Percentiles rank a stretch among this genome's conserved stretches.
Conservation (phyloP, 805 yeast species). For the Kuraishia cidri region DNA sequence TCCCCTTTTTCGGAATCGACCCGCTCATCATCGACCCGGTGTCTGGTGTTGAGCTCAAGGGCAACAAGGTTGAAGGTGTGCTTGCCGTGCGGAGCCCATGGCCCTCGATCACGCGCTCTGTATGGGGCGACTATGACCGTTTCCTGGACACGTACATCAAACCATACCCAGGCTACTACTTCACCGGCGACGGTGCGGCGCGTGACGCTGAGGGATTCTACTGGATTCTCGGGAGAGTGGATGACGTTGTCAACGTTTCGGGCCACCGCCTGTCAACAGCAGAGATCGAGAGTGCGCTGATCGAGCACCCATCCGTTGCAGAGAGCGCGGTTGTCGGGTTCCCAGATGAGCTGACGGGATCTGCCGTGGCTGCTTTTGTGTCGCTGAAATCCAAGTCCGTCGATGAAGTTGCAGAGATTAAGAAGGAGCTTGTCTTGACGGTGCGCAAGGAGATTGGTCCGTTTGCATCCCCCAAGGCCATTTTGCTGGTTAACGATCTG, state of each 20-base stretch:
- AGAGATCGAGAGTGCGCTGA: conserved; percentile 76
- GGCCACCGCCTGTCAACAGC: conserved; percentile 88
- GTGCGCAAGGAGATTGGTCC: conserved; percentile 80
- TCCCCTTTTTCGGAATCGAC: conserved; percentile 79
- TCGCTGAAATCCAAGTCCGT: conserved; percentile 42
- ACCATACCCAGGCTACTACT: conserved; percentile 76
- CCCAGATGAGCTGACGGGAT: conserved; percentile 78
- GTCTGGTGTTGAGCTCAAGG: conserved; percentile 58
- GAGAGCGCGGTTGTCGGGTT: conserved; percentile 83
- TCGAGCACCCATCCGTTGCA: conserved; percentile 61
- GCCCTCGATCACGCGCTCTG: conserved; percentile 84
- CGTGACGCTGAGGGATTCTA: conserved; percentile 77
- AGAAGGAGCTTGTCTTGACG: conserved; percentile 56
- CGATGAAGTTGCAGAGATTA: conserved; percentile 42
- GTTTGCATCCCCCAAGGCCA: conserved; percentile 76
- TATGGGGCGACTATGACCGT: conserved; percentile 69
- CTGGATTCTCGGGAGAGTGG: conserved; percentile 84
- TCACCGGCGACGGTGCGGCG: conserved; percentile 89
- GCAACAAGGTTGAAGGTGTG: conserved; percentile 74
- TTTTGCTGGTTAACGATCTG: conserved; percentile 64
- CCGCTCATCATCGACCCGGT: conserved; percentile 69
- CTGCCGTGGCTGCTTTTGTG: conserved; percentile 78
- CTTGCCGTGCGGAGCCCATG: conserved; percentile 63
- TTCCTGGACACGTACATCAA: conserved; percentile 75
- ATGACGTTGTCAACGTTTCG: conserved; percentile 81